Percentiles rank a stretch among this genome's conserved stretches.
Conservation (phyloP, 2,329 filamentous ascomycete species). For the Phialophora chinensis region DNA sequence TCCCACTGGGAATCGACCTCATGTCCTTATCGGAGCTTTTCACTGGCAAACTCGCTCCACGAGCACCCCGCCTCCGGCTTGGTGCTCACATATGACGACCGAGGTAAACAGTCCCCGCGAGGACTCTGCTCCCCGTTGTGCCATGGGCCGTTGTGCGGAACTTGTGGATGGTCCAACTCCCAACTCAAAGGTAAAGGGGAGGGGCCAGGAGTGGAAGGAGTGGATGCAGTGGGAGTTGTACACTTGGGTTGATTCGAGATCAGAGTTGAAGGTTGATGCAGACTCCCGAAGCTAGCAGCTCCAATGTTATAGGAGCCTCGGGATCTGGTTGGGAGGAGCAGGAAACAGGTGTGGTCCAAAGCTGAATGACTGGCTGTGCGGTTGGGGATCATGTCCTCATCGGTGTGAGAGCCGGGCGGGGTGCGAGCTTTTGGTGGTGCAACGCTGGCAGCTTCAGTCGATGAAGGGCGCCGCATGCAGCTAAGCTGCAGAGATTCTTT, state of each 20-base stretch:
- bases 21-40: conserved; percentile 27
- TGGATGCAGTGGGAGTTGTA: conserved; percentile 10
- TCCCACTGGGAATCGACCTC: conserved; percentile 17
- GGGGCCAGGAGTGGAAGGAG: conserved; percentile 7
- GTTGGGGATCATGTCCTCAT: conserved; percentile 22
- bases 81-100: not conserved
- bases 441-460: conserved; percentile 11
- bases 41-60: conserved; percentile 15
- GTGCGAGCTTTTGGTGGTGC: conserved; percentile 10
- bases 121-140: not conserved
- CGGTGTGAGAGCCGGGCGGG: conserved; percentile 11
- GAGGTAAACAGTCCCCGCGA: conserved; percentile 8
- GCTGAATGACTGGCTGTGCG: conserved; percentile 16
- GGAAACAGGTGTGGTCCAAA: conserved; percentile 10
- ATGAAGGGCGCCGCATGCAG: conserved; percentile 18
- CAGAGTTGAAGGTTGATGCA: conserved; percentile 16
- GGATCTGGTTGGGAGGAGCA: conserved; percentile 7
- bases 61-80: conserved; percentile 21
- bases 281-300: conserved; percentile 3
- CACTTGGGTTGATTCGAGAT: conserved; percentile 10
- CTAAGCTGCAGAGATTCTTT: conserved; percentile 16
- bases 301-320: conserved; percentile 12
- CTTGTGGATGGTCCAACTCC: conserved; percentile 17
- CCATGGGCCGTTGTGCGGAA: conserved; percentile 11
- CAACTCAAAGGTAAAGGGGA: conserved; percentile 8